A percentile compares a stretch with the other conserved stretches of the same genome.
Conservation (phyloP, 2,329 filamentous ascomycete genomes). For the Hysterium pulicare region DNA sequence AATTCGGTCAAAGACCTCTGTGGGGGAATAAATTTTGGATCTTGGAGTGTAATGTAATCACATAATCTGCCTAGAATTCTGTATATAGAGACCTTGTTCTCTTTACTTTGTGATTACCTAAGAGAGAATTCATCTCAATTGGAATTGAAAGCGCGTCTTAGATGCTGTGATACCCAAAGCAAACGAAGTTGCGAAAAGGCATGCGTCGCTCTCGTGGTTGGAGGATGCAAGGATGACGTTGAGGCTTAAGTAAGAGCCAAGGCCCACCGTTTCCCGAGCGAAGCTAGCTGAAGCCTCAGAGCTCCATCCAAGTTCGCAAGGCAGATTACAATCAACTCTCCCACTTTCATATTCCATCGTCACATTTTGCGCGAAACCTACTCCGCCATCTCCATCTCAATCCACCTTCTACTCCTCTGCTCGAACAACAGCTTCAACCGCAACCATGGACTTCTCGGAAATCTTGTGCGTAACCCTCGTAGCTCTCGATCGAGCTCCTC, state of each 20-base stretch:
- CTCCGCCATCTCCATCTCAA: not conserved
- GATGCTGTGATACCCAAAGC: too few species aligned
- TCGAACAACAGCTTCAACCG: too few species aligned
- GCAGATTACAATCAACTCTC: not conserved
- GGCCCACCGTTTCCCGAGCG: not conserved
- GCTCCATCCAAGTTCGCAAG: not conserved
- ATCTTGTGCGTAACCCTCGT: slow-evolving; percentile 72
- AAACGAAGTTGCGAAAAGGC: not conserved
- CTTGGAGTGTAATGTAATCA: too few species aligned
- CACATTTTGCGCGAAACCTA: not conserved
- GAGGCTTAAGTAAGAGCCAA: not conserved
- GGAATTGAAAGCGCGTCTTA: too few species aligned
- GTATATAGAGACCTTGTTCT: too few species aligned
- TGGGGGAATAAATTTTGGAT: too few species aligned
- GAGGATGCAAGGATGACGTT: not conserved
- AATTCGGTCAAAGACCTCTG: too few species aligned
- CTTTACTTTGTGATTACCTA: too few species aligned
- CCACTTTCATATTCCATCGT: not conserved
- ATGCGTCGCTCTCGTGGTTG: not conserved
- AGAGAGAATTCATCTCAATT: too few species aligned
- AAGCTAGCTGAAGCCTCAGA: not conserved
- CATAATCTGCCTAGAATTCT: too few species aligned
- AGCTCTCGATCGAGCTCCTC: slow-evolving; percentile 5
- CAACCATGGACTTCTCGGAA: slow-evolving; percentile 84
- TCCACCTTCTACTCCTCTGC: too few species aligned